phyloP scores from a whole-genome alignment of 73 alveolate genomes.

The Tetrahymena borealis region DNA sequence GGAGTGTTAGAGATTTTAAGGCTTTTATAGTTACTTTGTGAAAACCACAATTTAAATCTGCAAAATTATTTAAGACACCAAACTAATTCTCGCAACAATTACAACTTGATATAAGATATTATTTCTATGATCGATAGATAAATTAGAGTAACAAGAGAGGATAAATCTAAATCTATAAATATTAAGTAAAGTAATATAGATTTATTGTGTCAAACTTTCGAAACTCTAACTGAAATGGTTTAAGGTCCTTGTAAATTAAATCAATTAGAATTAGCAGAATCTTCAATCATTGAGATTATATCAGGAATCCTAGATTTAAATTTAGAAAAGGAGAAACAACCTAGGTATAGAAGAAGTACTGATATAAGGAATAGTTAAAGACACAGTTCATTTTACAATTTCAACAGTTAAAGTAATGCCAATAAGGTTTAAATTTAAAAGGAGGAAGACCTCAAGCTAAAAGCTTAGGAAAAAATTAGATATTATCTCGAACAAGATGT shows the following conservation, averaged over 20 bases:
- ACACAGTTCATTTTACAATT: background rate
- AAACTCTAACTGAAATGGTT: conserved; percentile 56
- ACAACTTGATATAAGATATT: conserved; percentile 6
- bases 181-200: background rate
- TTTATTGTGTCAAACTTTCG: conserved; percentile 14
- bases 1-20: conserved; percentile 4
- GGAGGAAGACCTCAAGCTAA: background rate
- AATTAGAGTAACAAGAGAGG: background rate
- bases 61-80: conserved; percentile 54
- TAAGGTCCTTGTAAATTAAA: conserved; percentile 73
- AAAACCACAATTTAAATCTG: conserved; percentile 51
- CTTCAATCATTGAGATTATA: background rate
- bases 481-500: background rate
- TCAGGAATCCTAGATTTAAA: background rate
- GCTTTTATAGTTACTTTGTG: conserved; percentile 62
- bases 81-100: conserved; percentile 18
- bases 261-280: conserved; percentile 37
- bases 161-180: background rate
- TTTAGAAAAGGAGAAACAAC: background rate
- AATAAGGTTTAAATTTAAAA: background rate
- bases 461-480: background rate
- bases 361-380: background rate
- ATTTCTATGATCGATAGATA: background rate
- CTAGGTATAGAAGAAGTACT: background rate
- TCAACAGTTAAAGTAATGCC: background rate